Conservation (phyloP, 108 stramenopile species). For the Mediolabrus comicus region DNA sequence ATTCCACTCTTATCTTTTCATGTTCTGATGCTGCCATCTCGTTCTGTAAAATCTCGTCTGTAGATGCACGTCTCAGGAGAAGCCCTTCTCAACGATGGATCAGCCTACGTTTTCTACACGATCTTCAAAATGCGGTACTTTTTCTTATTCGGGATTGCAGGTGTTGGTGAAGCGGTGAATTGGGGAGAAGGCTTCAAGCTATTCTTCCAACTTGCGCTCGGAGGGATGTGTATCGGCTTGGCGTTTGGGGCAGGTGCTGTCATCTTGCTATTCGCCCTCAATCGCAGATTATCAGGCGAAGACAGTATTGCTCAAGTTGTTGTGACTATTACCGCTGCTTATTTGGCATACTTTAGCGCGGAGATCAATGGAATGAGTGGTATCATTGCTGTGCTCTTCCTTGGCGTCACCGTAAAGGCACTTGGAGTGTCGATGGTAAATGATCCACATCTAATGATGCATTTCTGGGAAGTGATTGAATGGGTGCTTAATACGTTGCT, state of each 20-base stretch:
- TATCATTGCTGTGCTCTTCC: conserved; percentile 70
- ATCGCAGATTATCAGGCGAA: conserved; percentile 57
- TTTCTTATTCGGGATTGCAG: conserved; percentile 19
- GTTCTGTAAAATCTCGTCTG: neutral
- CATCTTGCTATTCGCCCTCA: conserved; percentile 34
- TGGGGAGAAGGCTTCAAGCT: conserved; percentile 19
- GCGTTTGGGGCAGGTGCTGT: conserved; percentile 56
- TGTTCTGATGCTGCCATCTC: neutral
- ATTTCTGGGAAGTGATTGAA: conserved; percentile 79
- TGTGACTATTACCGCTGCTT: conserved; percentile 73
- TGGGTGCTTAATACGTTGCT: conserved; percentile 90
- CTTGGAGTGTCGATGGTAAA: conserved; percentile 65
- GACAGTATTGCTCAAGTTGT: conserved; percentile 82
- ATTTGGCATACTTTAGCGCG: conserved; percentile 76
- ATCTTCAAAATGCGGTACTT: conserved; percentile 31
- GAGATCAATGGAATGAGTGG: conserved; percentile 70
- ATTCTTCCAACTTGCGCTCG: conserved; percentile 33
- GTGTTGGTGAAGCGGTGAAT: conserved; percentile 10
- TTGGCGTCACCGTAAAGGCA: conserved; percentile 62
- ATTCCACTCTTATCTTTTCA: no score
- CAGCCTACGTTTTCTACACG: conserved; percentile 87
- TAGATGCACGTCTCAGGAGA: conserved; percentile 47
- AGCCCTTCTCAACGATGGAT: conserved; percentile 56
- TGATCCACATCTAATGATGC: conserved; percentile 65
- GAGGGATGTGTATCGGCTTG: conserved; percentile 74